A percentile compares a stretch with the other conserved stretches of the same genome.
Evolutionary conservation across 2,329 filamentous ascomycete genomes (phyloP).

Genomic region (Raffaelea albimanens): DNA sequence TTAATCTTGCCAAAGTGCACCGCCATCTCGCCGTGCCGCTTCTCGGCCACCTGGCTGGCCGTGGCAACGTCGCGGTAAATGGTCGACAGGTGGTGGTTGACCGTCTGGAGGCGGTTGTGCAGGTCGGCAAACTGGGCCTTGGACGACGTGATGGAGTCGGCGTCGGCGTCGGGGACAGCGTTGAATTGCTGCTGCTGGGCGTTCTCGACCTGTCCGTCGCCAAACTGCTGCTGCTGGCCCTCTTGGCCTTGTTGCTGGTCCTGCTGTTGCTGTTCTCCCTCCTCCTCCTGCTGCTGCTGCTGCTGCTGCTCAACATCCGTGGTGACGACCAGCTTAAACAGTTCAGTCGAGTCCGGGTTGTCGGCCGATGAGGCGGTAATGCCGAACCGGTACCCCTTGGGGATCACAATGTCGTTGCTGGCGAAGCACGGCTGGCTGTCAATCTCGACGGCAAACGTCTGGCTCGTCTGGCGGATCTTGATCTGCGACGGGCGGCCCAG

Average conservation of each 20-base stretch:
- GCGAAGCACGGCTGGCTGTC: slow-evolving; percentile 79
- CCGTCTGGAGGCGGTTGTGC: slow-evolving; percentile 68
- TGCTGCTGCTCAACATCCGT: slow-evolving; percentile 33
- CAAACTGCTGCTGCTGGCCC: not conserved
- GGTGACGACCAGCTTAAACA: slow-evolving; percentile 76
- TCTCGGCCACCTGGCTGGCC: slow-evolving; percentile 40
- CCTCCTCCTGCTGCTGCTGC: slow-evolving; percentile 6
- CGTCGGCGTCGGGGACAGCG: slow-evolving; percentile 16
- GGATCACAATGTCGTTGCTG: slow-evolving; percentile 68
- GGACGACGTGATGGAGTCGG: slow-evolving; percentile 38
- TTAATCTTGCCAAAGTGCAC: slow-evolving; percentile 37
- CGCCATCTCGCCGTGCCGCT: slow-evolving; percentile 46
- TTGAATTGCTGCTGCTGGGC: slow-evolving; percentile 10
- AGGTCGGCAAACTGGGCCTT: slow-evolving; percentile 70
- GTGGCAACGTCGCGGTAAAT: slow-evolving; percentile 49
- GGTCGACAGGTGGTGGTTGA: slow-evolving; percentile 58
- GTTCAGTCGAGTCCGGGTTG: slow-evolving; percentile 86
- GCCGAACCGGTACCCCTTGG: slow-evolving; percentile 74
- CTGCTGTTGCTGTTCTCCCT: slow-evolving; percentile 14
- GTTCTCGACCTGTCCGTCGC: slow-evolving; percentile 9
- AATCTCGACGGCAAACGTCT: slow-evolving; percentile 65
- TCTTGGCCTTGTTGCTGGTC: not conserved
- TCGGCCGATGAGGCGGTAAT: slow-evolving; percentile 83
- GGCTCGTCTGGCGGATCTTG: slow-evolving; percentile 56
- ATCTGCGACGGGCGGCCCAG: slow-evolving; percentile 74